phyloP scores from a whole-genome alignment of 805 yeast species.

The Yarrowia sp. region DNA sequence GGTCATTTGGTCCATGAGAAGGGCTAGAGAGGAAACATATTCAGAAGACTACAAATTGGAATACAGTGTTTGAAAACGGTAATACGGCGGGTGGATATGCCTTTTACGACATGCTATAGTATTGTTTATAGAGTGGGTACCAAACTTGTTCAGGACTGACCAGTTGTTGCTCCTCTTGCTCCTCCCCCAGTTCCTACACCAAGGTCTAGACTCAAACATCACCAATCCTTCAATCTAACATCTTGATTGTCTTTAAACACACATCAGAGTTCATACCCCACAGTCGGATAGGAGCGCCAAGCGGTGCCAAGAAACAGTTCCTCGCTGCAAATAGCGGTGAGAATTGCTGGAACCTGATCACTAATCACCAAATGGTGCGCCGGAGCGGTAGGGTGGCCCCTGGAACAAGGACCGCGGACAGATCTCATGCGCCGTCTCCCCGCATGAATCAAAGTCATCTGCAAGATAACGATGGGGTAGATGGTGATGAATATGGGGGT shows the following conservation, averaged over 20 bases:
- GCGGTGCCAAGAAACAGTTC: conserved; percentile 5
- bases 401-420: neutral
- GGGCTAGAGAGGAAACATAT: too few relatives aligned
- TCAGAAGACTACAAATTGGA: too few relatives aligned
- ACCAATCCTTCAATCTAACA: too few relatives aligned
- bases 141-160: too few relatives aligned
- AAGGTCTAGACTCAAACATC: neutral
- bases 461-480: conserved; percentile 37
- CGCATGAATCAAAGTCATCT: conserved; percentile 20
- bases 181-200: too few relatives aligned
- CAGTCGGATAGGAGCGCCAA: conserved; percentile 32
- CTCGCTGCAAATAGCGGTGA: neutral
- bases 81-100: too few relatives aligned
- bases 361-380: conserved; percentile 11
- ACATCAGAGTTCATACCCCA: conserved; percentile 28
- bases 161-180: too few relatives aligned
- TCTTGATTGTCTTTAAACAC: neutral
- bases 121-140: too few relatives aligned
- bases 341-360: neutral
- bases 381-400: conserved; percentile 20
- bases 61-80: too few relatives aligned
- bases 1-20: neutral
- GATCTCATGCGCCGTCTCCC: conserved; percentile 23
- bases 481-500: conserved; percentile 17
- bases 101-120: too few relatives aligned